phyloP scores from a whole-genome alignment of 202 grass and related monocot genomes.

The Elaeis oleifera region DNA sequence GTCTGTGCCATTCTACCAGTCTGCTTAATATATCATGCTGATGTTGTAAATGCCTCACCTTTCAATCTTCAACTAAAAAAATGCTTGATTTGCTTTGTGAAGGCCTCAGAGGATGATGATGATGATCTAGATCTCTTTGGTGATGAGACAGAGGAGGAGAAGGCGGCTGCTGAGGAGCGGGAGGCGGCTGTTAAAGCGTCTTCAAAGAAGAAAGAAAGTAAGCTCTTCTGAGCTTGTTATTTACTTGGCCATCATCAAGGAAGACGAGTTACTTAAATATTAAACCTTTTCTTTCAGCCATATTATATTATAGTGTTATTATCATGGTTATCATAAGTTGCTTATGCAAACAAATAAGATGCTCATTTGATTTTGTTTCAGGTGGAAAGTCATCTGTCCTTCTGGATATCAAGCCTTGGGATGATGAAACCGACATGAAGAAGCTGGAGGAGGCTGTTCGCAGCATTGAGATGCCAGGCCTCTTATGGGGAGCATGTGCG shows the following conservation, averaged over 20 bases:
- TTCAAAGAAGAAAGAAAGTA: conserved; percentile 62
- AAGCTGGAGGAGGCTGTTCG: conserved; percentile 88
- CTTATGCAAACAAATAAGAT: neutral
- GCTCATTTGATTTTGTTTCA: neutral
- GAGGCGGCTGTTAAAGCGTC: conserved; percentile 38
- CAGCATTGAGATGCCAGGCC: conserved; percentile 66
- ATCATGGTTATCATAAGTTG: too few species aligned
- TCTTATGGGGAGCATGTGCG: conserved; percentile 90
- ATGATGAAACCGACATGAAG: conserved; percentile 96
- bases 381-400: conserved; percentile 92
- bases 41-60: too few species aligned
- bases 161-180: conserved; percentile 45
- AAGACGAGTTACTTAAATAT: too few species aligned
- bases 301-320: too few species aligned
- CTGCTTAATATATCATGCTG: too few species aligned
- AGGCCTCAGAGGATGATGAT: neutral
- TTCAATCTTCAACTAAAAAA: too few species aligned
- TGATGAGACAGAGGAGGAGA: conserved; percentile 61
- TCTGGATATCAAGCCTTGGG: conserved; percentile 91
- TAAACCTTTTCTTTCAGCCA: too few species aligned
- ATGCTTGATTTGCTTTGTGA: neutral
- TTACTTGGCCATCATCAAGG: too few species aligned
- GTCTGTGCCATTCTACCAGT: too few species aligned
- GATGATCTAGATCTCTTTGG: conserved; percentile 44
- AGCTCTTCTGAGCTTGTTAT: neutral